phyloP scores from a whole-genome alignment of 148 eudicot species.

The Nepenthes gracilis region DNA sequence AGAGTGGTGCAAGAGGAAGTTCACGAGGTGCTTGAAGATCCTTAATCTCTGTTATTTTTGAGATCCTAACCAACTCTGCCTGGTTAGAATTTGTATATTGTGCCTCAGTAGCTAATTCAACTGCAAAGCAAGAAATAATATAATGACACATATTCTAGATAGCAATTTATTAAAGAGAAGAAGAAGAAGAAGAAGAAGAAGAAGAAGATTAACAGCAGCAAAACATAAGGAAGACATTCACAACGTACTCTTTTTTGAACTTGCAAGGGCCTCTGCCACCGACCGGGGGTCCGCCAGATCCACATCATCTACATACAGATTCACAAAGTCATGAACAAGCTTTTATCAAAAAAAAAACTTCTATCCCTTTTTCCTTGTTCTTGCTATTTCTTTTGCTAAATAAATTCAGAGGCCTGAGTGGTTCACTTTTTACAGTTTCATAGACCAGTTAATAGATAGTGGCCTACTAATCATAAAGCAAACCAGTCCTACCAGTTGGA shows the following conservation, averaged over 20 bases:
- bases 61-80: constrained; percentile 47
- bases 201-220: background rate
- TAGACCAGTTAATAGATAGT: too few relatives aligned
- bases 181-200: background rate
- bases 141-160: background rate
- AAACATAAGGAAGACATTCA: background rate
- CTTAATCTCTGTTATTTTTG: constrained; percentile 78
- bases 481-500: too few relatives aligned
- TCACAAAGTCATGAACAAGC: background rate
- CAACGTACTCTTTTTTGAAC: constrained; percentile 54
- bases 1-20: constrained; percentile 84
- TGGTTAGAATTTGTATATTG: constrained; percentile 28
- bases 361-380: too few relatives aligned
- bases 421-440: too few relatives aligned
- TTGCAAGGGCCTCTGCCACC: constrained; percentile 83
- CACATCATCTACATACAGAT: constrained; percentile 34
- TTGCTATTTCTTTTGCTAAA: too few relatives aligned
- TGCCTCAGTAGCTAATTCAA: constrained; percentile 57
- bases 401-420: too few relatives aligned
- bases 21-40: constrained; percentile 88
- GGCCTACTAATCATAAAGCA: too few relatives aligned
- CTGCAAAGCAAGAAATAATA: constrained; percentile 21
- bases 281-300: constrained; percentile 59
- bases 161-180: background rate
- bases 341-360: background rate